Evolutionary conservation across 352 stramenopile species (phyloP), one percentile per base, ranked within the genome.

Genomic region (Globisporangium sylvaticum): DNA sequence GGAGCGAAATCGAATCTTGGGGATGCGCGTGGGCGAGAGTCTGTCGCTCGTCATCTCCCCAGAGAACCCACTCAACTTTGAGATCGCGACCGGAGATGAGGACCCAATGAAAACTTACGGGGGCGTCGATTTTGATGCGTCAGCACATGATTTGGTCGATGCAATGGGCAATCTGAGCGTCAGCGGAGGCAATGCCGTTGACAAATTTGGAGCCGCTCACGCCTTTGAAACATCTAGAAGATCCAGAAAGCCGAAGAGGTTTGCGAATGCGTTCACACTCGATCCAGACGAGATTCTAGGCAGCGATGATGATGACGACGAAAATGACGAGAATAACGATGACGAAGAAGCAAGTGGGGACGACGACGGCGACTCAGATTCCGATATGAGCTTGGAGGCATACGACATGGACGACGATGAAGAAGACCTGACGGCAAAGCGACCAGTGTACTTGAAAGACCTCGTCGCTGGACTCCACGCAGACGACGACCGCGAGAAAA

Each of bases 361-460:
- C 20, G 72, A 74, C 22, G 66, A 55, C 1, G 53, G 72, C 65
- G 67, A 70, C 37, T 71, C 52, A 0, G 74, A 90, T 50, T 93
- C 85, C 14, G 83, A 93, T 32, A 75, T 81, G 67, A 94, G 85
- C 48, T 65, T 94, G 37, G 77, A 83, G 34, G 75, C 85, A 8
- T 94, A 83, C 48, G 77, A 92, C 58, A 64, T 94, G 42, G 53
- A 84, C 3, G 85, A 94, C 52, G 71, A 91, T 50, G 83, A 94
- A 66, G 67, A 87, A 65, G 85, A 94, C 39, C 73, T 94, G 46
- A 78, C 61, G 52, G 66, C 83, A 2, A 77, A 72, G 34, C 77
- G 78, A n/a, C 85, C 81, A 1, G 24, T 91, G 37, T 94, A 94
- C 72, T 70, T 94, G 44, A 91, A 90, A 50, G 81, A 92, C 46